Percentiles rank a stretch among this genome's conserved stretches.
phyloP scores from a whole-genome alignment of 2,329 filamentous ascomycete genomes.

The Monilinia polystroma region DNA sequence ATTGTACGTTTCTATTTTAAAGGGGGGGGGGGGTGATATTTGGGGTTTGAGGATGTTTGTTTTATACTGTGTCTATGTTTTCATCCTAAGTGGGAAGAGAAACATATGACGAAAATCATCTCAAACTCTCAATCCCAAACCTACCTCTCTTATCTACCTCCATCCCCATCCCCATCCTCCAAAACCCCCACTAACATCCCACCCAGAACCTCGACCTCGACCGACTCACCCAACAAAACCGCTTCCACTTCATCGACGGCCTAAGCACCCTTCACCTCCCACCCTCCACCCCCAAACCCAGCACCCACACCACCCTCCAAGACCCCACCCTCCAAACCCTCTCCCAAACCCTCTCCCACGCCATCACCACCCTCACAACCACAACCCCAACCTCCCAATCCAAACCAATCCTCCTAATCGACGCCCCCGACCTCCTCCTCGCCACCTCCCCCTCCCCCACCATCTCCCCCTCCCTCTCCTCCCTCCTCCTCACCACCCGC shows the following conservation, averaged over 20 bases:
- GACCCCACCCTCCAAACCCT: not conserved
- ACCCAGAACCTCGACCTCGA: constrained; percentile 70
- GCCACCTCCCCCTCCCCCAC: not conserved
- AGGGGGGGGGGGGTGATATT: not conserved
- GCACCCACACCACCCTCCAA: not conserved
- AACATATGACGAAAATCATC: not conserved
- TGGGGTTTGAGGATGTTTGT: no score
- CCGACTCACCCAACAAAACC: constrained; percentile 53
- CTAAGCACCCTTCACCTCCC: constrained; percentile 5
- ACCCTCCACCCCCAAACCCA: not conserved
- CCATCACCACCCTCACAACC: not conserved
- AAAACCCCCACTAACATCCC: not conserved
- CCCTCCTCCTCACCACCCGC: not conserved
- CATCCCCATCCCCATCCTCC: no score
- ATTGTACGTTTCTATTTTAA: constrained; percentile 51
- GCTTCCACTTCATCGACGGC: constrained; percentile 58
- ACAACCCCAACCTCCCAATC: not conserved
- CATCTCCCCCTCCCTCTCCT: not conserved
- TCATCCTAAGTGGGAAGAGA: not conserved
- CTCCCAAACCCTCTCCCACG: not conserved
- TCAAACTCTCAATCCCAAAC: not conserved
- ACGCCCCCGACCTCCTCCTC: constrained; percentile 11
- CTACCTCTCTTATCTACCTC: no score
- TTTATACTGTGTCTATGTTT: not conserved
- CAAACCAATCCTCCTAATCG: constrained; percentile 18